Percentiles rank a stretch among this genome's conserved stretches.
These are phyloP conservation scores for Penicillium cosmopolitanum DNA, from an alignment of 495 filamentous ascomycete genomes.

Conservation along the genomic window DNA sequence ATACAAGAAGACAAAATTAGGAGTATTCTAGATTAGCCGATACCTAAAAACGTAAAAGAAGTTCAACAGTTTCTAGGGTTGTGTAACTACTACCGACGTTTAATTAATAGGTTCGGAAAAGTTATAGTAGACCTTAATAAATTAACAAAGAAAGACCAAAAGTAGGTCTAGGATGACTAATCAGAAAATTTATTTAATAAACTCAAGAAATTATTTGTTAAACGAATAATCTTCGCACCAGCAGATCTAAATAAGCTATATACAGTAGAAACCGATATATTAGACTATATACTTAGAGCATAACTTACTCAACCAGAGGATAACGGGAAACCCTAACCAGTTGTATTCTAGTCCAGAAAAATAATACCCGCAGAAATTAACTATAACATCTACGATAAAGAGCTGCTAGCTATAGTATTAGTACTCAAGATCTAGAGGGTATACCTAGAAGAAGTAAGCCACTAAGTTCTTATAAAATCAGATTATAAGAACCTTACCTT, in stretches of 20 bases:
- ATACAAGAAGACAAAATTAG: conserved; percentile 18
- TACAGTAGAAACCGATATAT: conserved; percentile 22
- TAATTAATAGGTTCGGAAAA: conserved; percentile 16
- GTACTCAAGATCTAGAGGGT: conserved; percentile 31
- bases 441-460: conserved; percentile 23
- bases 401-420: conserved; percentile 31
- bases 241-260: conserved; percentile 14
- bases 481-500: too few species aligned
- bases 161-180: conserved; percentile 12
- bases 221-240: conserved; percentile 1
- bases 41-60: conserved; percentile 11
- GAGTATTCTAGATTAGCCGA: conserved; percentile 10
- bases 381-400: conserved; percentile 39
- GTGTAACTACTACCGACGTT: conserved; percentile 19
- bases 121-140: conserved; percentile 1
- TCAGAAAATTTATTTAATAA: conserved; percentile 13
- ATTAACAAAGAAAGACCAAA: conserved; percentile 14
- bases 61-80: conserved; percentile 19
- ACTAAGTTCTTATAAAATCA: too few species aligned
- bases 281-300: conserved; percentile 7
- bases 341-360: conserved; percentile 31
- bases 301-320: conserved; percentile 9
- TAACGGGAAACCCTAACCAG: conserved; percentile 8
- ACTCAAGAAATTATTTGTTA: conserved; percentile 10
- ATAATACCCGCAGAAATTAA: conserved; percentile 31